Conservation (phyloP, 192 early-diverging fungal genomes). For the Podila minutissima region DNA sequence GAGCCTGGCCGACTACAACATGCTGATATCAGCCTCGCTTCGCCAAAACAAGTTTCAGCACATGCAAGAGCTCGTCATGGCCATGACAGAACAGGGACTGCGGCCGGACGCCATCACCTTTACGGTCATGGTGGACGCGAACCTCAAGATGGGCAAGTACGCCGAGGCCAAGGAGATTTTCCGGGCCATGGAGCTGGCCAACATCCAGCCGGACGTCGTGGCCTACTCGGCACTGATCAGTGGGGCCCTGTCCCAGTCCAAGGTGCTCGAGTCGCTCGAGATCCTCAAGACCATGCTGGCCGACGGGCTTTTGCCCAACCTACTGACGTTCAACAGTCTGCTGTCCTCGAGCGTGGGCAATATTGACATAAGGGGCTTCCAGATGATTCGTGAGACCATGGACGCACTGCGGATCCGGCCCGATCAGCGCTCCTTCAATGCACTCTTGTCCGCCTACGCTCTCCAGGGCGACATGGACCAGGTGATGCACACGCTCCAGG, state of each 20-base stretch:
- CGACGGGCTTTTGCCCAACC: constrained; percentile 39
- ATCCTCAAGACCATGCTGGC: constrained; percentile 34
- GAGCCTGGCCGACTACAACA: constrained; percentile 10
- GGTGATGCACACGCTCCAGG: constrained; percentile 16
- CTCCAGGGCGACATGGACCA: constrained; percentile 42
- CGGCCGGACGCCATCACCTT: constrained; percentile 29
- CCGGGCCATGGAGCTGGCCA: constrained; percentile 30
- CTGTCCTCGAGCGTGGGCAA: constrained; percentile 37
- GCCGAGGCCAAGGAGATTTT: constrained; percentile 38
- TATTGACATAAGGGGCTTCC: constrained; percentile 16
- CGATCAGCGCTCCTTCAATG: constrained; percentile 40
- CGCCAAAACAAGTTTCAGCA: constrained; percentile 19
- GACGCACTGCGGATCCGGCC: constrained; percentile 19
- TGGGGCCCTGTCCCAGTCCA: constrained; percentile 14
- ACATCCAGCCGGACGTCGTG: constrained; percentile 45
- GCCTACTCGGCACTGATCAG: constrained; percentile 44
- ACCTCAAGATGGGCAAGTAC: constrained; percentile 46
- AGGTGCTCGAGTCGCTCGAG: constrained; percentile 30
- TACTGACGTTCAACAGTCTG: constrained; percentile 39
- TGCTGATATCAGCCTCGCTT: constrained; percentile 17
- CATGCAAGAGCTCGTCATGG: constrained; percentile 3
- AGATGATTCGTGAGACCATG: constrained; percentile 36
- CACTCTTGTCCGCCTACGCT: constrained; percentile 32
- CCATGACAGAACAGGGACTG: constrained; percentile 10
- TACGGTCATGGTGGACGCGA: constrained; percentile 37